Evolutionary conservation across 1,139 yeast species (phyloP).

Genomic region (Lipomyces yarrowii): DNA sequence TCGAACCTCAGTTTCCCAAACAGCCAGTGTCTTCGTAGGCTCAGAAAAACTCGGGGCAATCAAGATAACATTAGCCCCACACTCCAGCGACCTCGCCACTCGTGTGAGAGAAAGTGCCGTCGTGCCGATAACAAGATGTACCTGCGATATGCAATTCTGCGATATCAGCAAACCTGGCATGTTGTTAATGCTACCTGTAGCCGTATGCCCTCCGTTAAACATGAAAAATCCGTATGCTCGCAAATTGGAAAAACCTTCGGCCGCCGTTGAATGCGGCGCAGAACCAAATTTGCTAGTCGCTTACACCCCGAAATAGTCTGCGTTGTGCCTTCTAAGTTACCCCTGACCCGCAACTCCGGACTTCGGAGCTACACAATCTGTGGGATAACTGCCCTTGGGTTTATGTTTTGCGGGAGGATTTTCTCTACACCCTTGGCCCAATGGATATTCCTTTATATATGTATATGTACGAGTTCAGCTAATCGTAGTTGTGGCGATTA

Average conservation of each 20-base stretch:
- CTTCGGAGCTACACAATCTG: too few species aligned
- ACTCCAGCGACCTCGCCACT: slow-evolving; percentile 51
- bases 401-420: too few species aligned
- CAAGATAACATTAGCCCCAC: slow-evolving; percentile 63
- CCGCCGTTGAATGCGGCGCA: too few species aligned
- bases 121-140: slow-evolving; percentile 65
- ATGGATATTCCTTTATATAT: too few species aligned
- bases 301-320: too few species aligned
- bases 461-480: too few species aligned
- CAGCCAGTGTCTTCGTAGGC: slow-evolving; percentile 5
- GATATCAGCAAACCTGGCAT: slow-evolving; percentile 50
- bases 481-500: too few species aligned
- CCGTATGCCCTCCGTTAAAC: neutral
- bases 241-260: neutral
- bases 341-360: too few species aligned
- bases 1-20: slow-evolving; percentile 17
- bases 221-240: neutral
- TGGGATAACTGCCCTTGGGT: too few species aligned
- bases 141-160: slow-evolving; percentile 54
- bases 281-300: too few species aligned
- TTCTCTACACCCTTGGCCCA: too few species aligned
- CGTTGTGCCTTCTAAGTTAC: too few species aligned
- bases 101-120: slow-evolving; percentile 57
- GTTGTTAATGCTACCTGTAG: neutral
- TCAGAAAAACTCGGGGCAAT: slow-evolving; percentile 38